phyloP scores from a whole-genome alignment of 495 filamentous ascomycete genomes.

The Talaromyces nanjingensis region DNA sequence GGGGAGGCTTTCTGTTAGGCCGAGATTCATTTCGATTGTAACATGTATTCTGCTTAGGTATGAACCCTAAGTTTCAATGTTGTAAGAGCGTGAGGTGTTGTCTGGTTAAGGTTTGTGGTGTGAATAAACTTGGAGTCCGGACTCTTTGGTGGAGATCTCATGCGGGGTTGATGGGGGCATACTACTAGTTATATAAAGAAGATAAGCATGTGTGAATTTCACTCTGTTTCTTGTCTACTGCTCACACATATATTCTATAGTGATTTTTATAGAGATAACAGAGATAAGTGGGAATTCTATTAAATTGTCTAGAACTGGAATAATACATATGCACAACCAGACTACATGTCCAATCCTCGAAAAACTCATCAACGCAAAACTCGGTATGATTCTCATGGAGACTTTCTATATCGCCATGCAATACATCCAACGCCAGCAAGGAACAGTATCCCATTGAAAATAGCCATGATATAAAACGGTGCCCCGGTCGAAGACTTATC shows the following conservation, averaged over 20 bases:
- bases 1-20: conserved; percentile 39
- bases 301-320: not conserved
- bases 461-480: conserved; percentile 89
- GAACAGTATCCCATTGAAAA: conserved; percentile 71
- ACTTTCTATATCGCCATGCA: not conserved
- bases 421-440: conserved; percentile 39
- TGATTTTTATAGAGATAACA: not conserved
- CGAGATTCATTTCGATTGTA: conserved; percentile 27
- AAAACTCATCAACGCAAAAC: not conserved
- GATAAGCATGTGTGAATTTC: not conserved
- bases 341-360: not conserved
- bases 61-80: not conserved
- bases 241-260: not conserved
- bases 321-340: not conserved
- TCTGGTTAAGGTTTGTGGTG: not conserved
- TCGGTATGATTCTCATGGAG: not conserved
- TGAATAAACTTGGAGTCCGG: not conserved
- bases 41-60: not conserved
- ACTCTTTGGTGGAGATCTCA: not conserved
- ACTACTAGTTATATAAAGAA: too few species aligned
- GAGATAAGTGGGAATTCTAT: not conserved
- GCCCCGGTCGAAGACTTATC: conserved; percentile 61
- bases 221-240: not conserved
- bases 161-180: not conserved
- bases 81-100: not conserved